phyloP scores from a whole-genome alignment of 2,329 filamentous ascomycete species.

The Xylariaceae sp. region DNA sequence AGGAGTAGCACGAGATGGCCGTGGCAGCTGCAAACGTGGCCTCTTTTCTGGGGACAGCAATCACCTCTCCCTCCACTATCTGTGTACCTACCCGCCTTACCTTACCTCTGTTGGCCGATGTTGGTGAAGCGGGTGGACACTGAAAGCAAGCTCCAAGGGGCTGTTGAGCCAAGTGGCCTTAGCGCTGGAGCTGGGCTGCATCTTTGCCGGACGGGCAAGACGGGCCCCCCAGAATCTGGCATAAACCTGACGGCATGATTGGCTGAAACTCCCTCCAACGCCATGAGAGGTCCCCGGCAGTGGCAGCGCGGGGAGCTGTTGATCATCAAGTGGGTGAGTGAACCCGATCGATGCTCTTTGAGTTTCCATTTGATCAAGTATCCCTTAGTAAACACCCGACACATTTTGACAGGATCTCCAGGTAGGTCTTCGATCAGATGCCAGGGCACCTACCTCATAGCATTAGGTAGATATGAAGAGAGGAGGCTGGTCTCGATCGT shows the following conservation, averaged over 20 bases:
- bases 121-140: not conserved
- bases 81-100: too few species aligned
- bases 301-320: conserved; percentile 1
- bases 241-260: conserved; percentile 9
- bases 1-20: conserved; percentile 1
- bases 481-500: too few species aligned
- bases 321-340: conserved; percentile 7
- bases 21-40: conserved; percentile 25
- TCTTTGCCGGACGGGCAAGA: not conserved
- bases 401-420: too few species aligned
- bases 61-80: too few species aligned
- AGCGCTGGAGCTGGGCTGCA: not conserved
- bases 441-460: too few species aligned
- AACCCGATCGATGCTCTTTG: not conserved
- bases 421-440: too few species aligned
- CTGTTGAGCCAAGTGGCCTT: too few species aligned
- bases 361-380: not conserved
- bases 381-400: too few species aligned
- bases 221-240: not conserved
- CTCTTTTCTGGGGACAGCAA: conserved; percentile 22
- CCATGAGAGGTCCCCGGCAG: too few species aligned
- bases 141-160: too few species aligned
- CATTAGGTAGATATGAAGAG: too few species aligned
- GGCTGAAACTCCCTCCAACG: conserved; percentile 4
- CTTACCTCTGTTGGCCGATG: too few species aligned